Evolutionary conservation across 176 grass and related monocot species (phyloP).

Genomic region (Phyllostachys edulis): DNA sequence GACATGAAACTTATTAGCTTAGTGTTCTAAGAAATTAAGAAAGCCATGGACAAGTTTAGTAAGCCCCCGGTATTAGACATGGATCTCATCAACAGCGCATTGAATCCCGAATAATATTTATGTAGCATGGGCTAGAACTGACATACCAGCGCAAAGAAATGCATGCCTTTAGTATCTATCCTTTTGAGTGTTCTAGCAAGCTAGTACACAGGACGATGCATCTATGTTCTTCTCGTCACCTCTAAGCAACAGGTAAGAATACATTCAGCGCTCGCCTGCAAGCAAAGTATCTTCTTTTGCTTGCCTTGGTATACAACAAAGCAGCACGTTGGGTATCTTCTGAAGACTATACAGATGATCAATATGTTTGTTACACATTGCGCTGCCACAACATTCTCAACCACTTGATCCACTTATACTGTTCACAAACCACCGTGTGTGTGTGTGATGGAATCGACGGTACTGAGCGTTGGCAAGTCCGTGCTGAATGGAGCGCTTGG

Average conservation of each 20-base stretch:
- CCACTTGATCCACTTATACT: not conserved
- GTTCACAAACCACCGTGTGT: too few relatives aligned
- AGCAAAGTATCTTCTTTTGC: not conserved
- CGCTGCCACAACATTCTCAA: not conserved
- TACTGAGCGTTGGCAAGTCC: not conserved
- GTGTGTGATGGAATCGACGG: constrained; percentile 30
- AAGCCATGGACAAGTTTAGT: too few relatives aligned
- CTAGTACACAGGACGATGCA: not conserved
- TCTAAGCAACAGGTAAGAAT: too few relatives aligned
- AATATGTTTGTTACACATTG: not conserved
- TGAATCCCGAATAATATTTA: too few relatives aligned
- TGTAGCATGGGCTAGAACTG: not conserved
- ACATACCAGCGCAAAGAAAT: not conserved
- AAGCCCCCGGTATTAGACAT: not conserved
- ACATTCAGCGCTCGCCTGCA: not conserved
- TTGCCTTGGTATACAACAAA: not conserved
- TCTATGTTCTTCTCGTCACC: too few relatives aligned
- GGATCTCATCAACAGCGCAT: not conserved
- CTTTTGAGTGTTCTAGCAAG: not conserved
- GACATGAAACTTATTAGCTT: too few relatives aligned
- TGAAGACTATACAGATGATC: not conserved
- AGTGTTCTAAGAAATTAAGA: too few relatives aligned
- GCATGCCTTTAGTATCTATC: not conserved
- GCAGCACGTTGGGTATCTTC: not conserved
- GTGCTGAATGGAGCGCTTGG: not conserved